Conservation (phyloP, 495 filamentous ascomycete genomes). For the Penicillium parvum region DNA sequence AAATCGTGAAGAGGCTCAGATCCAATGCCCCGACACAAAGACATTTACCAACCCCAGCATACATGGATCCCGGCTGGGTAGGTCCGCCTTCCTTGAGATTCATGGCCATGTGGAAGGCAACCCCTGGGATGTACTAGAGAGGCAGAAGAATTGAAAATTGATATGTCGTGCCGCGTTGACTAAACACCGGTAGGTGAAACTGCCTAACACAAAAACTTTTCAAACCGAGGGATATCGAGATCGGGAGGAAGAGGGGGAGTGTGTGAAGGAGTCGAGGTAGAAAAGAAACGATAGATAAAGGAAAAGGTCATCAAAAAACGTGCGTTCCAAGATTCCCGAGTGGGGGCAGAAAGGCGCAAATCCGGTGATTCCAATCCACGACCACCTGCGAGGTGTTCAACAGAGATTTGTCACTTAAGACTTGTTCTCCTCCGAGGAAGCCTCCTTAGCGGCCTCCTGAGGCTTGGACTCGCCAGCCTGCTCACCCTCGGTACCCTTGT, state of each 20-base stretch:
- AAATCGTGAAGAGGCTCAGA: slow-evolving; percentile 13
- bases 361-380: slow-evolving; percentile 1
- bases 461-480: slow-evolving; percentile 37
- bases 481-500: slow-evolving; percentile 45
- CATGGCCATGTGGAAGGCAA: too few relatives aligned
- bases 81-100: too few relatives aligned
- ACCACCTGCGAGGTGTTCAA: slow-evolving; percentile 11
- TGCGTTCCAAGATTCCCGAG: slow-evolving; percentile 36
- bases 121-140: slow-evolving; percentile 12
- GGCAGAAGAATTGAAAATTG: slow-evolving; percentile 18
- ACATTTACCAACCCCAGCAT: slow-evolving; percentile 22
- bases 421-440: slow-evolving; percentile 45
- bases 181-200: slow-evolving; percentile 35
- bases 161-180: slow-evolving; percentile 35
- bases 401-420: slow-evolving; percentile 33
- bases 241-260: slow-evolving; percentile 30
- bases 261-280: slow-evolving; percentile 20
- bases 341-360: slow-evolving; percentile 9
- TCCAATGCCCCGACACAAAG: slow-evolving; percentile 15
- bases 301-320: slow-evolving; percentile 45
- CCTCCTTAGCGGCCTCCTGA: slow-evolving; percentile 43
- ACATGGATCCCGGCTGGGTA: too few relatives aligned
- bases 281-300: slow-evolving; percentile 24
- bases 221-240: slow-evolving; percentile 51
- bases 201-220: slow-evolving; percentile 44